Percentiles rank a stretch among this genome's conserved stretches.
phyloP scores from a whole-genome alignment of 345 rosid species.

The Corchorus capsularis region DNA sequence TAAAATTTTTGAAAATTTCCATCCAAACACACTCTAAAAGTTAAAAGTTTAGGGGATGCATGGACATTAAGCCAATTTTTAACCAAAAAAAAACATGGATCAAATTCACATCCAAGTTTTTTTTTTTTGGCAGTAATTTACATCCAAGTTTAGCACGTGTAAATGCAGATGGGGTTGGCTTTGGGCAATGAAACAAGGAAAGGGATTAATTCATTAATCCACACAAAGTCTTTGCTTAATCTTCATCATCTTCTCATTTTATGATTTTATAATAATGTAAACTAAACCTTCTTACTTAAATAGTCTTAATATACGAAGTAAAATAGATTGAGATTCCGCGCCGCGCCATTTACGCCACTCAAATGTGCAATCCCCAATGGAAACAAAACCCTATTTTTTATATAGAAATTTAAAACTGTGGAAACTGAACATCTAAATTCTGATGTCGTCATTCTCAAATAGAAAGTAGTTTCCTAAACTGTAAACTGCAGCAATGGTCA shows the following conservation, averaged over 20 bases:
- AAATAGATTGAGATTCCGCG: slow-evolving; percentile 20
- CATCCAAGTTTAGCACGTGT: background rate
- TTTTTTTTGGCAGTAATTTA: too few species aligned
- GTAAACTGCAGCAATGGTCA: background rate
- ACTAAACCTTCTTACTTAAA: too few species aligned
- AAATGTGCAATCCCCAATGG: background rate
- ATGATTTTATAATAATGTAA: too few species aligned
- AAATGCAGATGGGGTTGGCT: background rate
- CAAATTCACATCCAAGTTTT: background rate
- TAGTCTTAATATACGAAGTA: background rate
- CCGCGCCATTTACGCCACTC: slow-evolving; percentile 38
- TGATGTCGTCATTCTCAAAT: background rate
- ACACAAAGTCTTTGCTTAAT: background rate
- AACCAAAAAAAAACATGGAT: background rate
- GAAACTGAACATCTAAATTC: background rate
- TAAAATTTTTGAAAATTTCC: too few species aligned
- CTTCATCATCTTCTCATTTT: background rate
- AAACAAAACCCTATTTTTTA: background rate
- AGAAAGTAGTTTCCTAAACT: background rate
- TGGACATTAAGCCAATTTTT: too few species aligned
- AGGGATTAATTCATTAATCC: background rate
- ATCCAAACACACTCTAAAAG: too few species aligned
- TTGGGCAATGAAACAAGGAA: background rate
- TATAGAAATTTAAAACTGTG: too few species aligned
- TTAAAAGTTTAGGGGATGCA: too few species aligned